Evolutionary conservation across 148 eudicot species (phyloP), one percentile per base, ranked within the genome.

Genomic region (Fallopia convolvulus): DNA sequence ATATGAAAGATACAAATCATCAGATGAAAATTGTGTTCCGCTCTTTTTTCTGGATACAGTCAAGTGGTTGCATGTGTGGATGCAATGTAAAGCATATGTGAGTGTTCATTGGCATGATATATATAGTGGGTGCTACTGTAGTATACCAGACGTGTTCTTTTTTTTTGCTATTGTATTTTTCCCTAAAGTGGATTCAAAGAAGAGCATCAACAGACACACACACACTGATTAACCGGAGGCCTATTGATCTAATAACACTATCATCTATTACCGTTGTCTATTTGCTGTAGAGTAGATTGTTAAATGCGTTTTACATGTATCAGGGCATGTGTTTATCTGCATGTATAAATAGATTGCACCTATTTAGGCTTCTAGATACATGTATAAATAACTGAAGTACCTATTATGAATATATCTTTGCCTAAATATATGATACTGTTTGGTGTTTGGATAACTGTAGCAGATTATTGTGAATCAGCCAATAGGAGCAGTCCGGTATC

Each of bases 391-490:
- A n/a, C n/a, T n/a, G n/a, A n/a, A n/a, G n/a, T n/a, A n/a, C n/a
- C n/a, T n/a, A n/a, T n/a, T n/a, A 17, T 36, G 7, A 66, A 66
- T 9, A 8, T 63, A 3, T 3, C 40, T 30, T 36, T 36, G 44
- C 72, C 15, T 66, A 13, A 5, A 66, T 21, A 33, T 66, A 47
- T 40, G 14, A 8, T 56, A 39, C 41, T 3, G 8, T 4, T 32
- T 32, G 42, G 50, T 72, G 50, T 40, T 44, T 18, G 68, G 23
- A 7, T 30, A 13, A 58, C 61, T 42, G 6, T 61, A 26, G 18
- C 84, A 94, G 99, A 83, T 94, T 78, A 77, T 82, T 80, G 84
- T 94, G 61, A 81, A 87, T 78, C 91, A 90, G 80, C 94, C 99
- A 79, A 94, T 94, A 75, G 99, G 99, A 75, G 68, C 77, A 72